These are phyloP conservation scores for Mycena capillaripes DNA, from an alignment of 768 basidiomycete species.

Conservation along the genomic window DNA sequence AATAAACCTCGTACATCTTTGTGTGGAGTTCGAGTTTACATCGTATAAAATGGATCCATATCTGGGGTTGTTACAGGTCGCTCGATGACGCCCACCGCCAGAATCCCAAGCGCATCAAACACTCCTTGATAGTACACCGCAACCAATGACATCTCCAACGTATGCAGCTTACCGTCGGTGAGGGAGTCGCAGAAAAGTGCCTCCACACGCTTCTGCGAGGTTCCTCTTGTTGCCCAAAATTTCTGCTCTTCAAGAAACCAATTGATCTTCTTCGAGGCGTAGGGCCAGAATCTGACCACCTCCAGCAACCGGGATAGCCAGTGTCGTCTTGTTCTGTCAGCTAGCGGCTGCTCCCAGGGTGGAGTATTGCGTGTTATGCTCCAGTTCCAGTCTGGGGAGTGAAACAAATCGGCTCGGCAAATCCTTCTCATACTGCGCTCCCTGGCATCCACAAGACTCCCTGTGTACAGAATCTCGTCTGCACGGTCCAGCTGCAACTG, in stretches of 20 bases:
- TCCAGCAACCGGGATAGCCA: constrained; percentile 8
- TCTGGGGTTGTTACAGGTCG: neutral
- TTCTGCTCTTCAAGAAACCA: neutral
- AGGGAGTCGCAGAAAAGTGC: neutral
- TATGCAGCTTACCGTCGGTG: neutral
- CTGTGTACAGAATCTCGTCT: constrained; percentile 8
- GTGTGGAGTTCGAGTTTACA: neutral
- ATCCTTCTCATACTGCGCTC: neutral
- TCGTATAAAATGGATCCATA: neutral
- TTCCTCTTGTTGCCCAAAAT: neutral
- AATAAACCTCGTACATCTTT: no score
- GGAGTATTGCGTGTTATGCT: neutral
- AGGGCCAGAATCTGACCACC: constrained; percentile 3
- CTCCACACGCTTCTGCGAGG: no score
- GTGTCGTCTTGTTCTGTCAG: neutral
- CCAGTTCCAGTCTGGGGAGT: neutral
- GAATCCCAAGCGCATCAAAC: constrained; percentile 9
- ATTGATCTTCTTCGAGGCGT: neutral
- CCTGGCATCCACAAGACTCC: neutral
- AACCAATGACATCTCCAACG: neutral
- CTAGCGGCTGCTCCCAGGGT: neutral
- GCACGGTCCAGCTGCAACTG: constrained; percentile 12
- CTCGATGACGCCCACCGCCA: neutral
- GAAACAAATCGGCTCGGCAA: neutral
- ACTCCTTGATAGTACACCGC: constrained; percentile 3